Percentiles rank a stretch among this genome's conserved stretches.
Evolutionary conservation across 2,329 filamentous ascomycete genomes (phyloP).

Genomic region (Fusarium poae): DNA sequence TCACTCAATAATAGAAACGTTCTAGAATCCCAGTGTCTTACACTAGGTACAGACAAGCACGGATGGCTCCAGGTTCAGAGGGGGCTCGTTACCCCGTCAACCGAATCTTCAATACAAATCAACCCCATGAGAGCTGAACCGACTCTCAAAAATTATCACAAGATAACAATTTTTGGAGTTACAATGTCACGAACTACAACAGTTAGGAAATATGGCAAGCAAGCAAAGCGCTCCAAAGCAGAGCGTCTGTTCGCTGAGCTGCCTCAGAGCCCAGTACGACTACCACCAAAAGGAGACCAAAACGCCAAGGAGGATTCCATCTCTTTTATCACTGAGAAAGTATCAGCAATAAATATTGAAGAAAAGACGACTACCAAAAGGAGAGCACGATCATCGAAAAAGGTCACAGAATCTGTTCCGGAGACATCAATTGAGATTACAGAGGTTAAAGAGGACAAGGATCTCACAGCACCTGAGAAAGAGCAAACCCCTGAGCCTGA

Average conservation of each 20-base stretch:
- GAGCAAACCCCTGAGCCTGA: conserved; percentile 5
- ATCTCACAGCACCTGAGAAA: background rate
- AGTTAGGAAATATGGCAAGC: conserved; percentile 65
- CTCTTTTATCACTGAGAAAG: conserved; percentile 52
- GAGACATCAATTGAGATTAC: conserved; percentile 26
- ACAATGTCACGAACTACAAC: conserved; percentile 62
- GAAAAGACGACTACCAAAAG: conserved; percentile 31
- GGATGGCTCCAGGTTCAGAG: background rate
- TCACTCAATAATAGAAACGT: background rate
- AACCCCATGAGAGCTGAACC: conserved; percentile 7
- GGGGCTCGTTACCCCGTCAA: conserved; percentile 46
- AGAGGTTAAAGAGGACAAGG: conserved; percentile 12
- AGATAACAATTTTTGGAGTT: background rate
- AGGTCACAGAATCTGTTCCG: conserved; percentile 4
- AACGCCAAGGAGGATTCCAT: conserved; percentile 46
- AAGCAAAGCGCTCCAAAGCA: conserved; percentile 60
- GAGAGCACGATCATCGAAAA: conserved; percentile 37
- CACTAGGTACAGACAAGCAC: background rate
- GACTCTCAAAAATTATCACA: conserved; percentile 5
- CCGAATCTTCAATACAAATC: conserved; percentile 21
- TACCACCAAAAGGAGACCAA: conserved; percentile 26
- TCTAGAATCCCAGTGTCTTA: conserved; percentile 9
- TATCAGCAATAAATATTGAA: conserved; percentile 51
- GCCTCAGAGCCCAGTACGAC: conserved; percentile 63
- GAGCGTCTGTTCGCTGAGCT: conserved; percentile 66